Evolutionary conservation across 2,329 filamentous ascomycete species (phyloP).

Genomic region (Cladosporium sp.): DNA sequence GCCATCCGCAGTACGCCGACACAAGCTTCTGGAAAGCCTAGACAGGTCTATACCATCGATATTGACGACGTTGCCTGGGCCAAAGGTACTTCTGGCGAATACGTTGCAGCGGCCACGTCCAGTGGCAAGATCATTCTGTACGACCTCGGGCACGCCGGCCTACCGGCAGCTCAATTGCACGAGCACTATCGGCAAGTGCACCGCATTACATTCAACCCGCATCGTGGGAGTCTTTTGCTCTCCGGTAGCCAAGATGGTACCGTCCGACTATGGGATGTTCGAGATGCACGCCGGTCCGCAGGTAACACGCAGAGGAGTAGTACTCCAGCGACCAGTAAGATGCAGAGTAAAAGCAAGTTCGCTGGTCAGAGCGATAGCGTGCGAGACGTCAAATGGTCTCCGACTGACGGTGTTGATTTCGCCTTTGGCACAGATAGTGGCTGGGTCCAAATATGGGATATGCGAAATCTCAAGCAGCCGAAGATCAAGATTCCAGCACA

Average conservation of each 20-base stretch:
- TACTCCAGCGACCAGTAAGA: conserved; percentile 41
- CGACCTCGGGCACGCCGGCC: conserved; percentile 57
- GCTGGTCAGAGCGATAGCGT: conserved; percentile 57
- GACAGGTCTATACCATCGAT: conserved; percentile 48
- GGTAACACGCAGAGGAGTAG: conserved; percentile 24
- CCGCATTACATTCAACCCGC: conserved; percentile 61
- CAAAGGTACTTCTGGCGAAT: conserved; percentile 55
- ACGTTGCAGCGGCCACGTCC: conserved; percentile 60
- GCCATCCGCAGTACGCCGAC: conserved; percentile 56
- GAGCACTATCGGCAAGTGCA: conserved; percentile 64
- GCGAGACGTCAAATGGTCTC: conserved; percentile 62
- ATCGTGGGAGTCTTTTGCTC: conserved; percentile 55
- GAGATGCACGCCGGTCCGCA: conserved; percentile 43
- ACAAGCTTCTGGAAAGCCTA: conserved; percentile 45
- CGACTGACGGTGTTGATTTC: conserved; percentile 58
- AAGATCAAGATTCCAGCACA: conserved; percentile 60
- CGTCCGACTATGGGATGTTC: conserved; percentile 61
- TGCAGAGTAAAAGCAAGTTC: conserved; percentile 53
- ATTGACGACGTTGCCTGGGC: conserved; percentile 67
- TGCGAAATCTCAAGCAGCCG: conserved; percentile 52
- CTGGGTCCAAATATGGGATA: conserved; percentile 61
- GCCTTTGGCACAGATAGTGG: conserved; percentile 63
- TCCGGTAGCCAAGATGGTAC: conserved; percentile 63
- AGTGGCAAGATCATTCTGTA: conserved; percentile 64
- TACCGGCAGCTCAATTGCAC: conserved; percentile 59